Base-by-base conservation (phyloP, 805 yeast species). In the Dipodascus albidus region DNA sequence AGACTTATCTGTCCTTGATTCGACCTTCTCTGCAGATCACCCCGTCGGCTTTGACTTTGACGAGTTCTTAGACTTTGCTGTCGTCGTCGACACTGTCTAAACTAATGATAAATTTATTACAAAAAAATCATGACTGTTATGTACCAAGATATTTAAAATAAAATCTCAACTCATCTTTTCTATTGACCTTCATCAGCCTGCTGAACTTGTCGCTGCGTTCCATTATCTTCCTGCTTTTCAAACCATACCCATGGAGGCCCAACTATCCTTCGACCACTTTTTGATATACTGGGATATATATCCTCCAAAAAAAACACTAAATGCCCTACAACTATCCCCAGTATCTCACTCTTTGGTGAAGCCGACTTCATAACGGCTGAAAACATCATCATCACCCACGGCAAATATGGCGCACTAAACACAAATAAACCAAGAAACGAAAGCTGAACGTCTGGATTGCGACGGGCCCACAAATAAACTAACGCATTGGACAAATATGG, bases 381-480 rank as follows among this genome's bases (percentile, higher is more conserved):
- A 17, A 64, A 62, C 24, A 58, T 58, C 49, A 66, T 59, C 49
- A 68, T 56, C 24, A 71, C 64, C 66, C 74, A 69, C 1, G 80
- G 80, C 21, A 73, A 54, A 58, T 77, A 75, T 24, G 73, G 69
- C 1, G 78, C 73, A 22, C 66, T 62, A 44, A 78, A 62, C n/a
- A 59, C 66, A 49, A 71, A 57, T 3, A 79, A 50, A 3, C 79
- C 75, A 55, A 77, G 58, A 27, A 77, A 56, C 3, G 70, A 59
- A 19, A 78, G 58, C 35, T 67, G 66, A 15, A 67, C 65, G 35
- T 70, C 69, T 2, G 79, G 77, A 54, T 72, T 69, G 19, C 73
- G 70, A 24, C 79, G 67, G 2, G 80, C 70, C 74, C 79, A 72
- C 24, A 79, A 64, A 57, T 75, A 79, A 6, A 72, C 60, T 47